Evolutionary conservation across 2,329 filamentous ascomycete genomes (phyloP).

Genomic region (Neofusicoccum sp.): DNA sequence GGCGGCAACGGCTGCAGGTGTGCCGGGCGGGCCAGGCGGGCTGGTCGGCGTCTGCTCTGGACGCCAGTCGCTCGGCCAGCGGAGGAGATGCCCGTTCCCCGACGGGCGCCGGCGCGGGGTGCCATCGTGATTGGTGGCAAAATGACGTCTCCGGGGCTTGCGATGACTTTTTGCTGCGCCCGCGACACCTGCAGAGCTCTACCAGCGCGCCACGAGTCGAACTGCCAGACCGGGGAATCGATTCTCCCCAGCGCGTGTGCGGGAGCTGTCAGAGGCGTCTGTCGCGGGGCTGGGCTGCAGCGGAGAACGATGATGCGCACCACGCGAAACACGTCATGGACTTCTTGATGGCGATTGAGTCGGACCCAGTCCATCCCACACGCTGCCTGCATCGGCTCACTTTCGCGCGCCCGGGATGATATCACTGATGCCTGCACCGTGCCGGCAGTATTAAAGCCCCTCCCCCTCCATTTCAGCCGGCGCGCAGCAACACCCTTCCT

Average conservation of each 20-base stretch:
- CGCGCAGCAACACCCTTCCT: background rate
- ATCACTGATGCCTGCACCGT: background rate
- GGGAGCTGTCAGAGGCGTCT: background rate
- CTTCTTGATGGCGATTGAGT: background rate
- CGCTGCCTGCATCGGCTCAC: slow-evolving; percentile 5
- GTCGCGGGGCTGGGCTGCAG: background rate
- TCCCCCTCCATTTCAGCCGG: slow-evolving; percentile 16
- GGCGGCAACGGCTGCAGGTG: background rate
- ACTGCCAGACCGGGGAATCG: background rate
- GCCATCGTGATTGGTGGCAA: slow-evolving; percentile 16
- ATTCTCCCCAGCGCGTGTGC: background rate
- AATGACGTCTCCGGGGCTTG: slow-evolving; percentile 5
- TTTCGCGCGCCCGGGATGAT: slow-evolving; percentile 13
- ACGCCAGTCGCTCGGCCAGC: background rate
- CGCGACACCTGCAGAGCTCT: slow-evolving; percentile 12
- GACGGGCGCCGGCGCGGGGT: background rate
- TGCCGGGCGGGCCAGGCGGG: background rate
- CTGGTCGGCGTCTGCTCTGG: background rate
- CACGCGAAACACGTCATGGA: background rate
- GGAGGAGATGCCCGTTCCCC: background rate
- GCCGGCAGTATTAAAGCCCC: slow-evolving; percentile 15
- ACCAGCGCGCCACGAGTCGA: background rate
- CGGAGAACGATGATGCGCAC: slow-evolving; percentile 10
- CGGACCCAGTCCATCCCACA: background rate
- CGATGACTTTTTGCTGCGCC: background rate